A percentile compares a stretch with the other conserved stretches of the same genome.
Evolutionary conservation across 495 filamentous ascomycete genomes (phyloP).

Genomic region (Neurospora sp.): DNA sequence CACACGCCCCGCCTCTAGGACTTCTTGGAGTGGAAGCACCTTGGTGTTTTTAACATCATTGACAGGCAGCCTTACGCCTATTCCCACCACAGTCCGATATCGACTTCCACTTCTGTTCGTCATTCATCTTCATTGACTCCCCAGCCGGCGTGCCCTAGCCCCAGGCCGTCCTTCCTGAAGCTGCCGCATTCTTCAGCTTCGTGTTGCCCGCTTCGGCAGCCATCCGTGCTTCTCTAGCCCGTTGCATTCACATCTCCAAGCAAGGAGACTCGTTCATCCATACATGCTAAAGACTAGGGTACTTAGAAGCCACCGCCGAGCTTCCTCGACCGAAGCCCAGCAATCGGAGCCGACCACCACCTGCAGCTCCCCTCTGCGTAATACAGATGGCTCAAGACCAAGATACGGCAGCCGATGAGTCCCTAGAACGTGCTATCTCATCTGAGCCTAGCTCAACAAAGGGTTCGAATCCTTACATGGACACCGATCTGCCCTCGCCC

Average conservation of each 20-base stretch:
- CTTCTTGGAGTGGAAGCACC: neutral
- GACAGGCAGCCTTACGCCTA: neutral
- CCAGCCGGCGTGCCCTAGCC: neutral
- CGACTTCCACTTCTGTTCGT: neutral
- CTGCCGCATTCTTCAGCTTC: neutral
- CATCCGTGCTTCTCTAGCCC: neutral
- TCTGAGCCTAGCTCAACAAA: slow-evolving; percentile 48
- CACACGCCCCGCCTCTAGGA: neutral
- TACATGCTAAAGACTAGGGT: slow-evolving; percentile 25
- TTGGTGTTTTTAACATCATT: neutral
- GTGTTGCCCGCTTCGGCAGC: neutral
- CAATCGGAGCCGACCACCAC: slow-evolving; percentile 7
- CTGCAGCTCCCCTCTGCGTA: slow-evolving; percentile 14
- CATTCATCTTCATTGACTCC: neutral
- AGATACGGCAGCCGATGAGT: slow-evolving; percentile 36
- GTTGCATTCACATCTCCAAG: neutral
- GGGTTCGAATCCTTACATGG: slow-evolving; percentile 47
- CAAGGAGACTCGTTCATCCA: neutral
- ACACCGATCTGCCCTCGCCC: slow-evolving; percentile 38
- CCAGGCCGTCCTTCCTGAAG: neutral
- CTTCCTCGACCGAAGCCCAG: slow-evolving; percentile 25
- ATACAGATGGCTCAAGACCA: slow-evolving; percentile 41
- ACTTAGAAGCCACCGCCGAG: slow-evolving; percentile 26
- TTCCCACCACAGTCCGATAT: neutral
- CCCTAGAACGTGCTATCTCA: slow-evolving; percentile 47